Evolutionary conservation across 2,329 filamentous ascomycete species (phyloP).

Genomic region (Trichoderma guizhouense): DNA sequence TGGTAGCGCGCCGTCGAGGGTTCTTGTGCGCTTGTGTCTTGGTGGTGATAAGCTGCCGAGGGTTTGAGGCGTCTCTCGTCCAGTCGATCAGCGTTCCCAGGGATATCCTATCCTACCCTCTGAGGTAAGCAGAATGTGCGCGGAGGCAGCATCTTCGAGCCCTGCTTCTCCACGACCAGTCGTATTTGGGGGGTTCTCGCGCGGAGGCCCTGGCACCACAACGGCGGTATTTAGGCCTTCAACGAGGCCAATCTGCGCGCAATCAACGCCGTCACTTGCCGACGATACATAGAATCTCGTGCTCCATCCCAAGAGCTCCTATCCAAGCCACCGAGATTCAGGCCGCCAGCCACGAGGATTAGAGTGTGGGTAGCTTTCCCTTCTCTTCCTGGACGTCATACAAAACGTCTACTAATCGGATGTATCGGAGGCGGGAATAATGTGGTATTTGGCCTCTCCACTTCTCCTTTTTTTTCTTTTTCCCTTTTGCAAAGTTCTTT

Average conservation of each 20-base stretch:
- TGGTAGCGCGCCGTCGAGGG: background rate
- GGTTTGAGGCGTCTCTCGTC: background rate
- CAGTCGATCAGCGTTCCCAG: conserved; percentile 1
- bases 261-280: background rate
- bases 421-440: conserved; percentile 16
- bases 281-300: background rate
- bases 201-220: background rate
- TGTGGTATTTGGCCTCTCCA: conserved; percentile 9
- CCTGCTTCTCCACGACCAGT: background rate
- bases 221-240: background rate
- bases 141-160: background rate
- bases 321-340: conserved; percentile 3
- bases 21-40: background rate
- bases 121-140: conserved; percentile 7
- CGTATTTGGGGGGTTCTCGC: background rate
- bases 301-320: background rate
- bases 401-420: conserved; percentile 2
- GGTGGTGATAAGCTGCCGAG: conserved; percentile 6
- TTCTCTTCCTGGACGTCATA: background rate
- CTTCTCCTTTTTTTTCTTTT: conserved; percentile 8
- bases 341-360: conserved; percentile 4
- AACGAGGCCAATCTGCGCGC: background rate
- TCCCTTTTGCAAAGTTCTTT: background rate
- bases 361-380: background rate
- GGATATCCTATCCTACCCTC: background rate